Percentiles rank a stretch among this genome's conserved stretches.
These are phyloP conservation scores for Pythium brassicae DNA, from an alignment of 352 stramenopile species.

Conservation along the genomic window DNA sequence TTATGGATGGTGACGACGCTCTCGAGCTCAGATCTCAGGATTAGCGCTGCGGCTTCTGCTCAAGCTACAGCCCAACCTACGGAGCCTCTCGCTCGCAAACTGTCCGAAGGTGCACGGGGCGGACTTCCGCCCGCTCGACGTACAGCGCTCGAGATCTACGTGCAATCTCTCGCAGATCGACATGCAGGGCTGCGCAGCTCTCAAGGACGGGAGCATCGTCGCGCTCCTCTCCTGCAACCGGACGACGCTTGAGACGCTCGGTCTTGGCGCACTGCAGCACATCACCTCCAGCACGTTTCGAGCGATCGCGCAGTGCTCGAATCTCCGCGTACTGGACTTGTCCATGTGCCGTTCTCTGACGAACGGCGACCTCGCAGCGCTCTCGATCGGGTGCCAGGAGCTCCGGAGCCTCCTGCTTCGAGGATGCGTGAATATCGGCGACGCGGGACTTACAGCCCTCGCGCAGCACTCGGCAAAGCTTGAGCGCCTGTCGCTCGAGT, in stretches of 20 bases:
- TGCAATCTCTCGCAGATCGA: slow-evolving; percentile 33
- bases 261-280: slow-evolving; percentile 54
- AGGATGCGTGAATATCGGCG: slow-evolving; percentile 65
- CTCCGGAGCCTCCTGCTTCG: slow-evolving; percentile 51
- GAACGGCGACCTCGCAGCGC: slow-evolving; percentile 43
- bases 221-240: slow-evolving; percentile 49
- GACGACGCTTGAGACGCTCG: slow-evolving; percentile 41
- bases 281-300: slow-evolving; percentile 54
- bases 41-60: slow-evolving; percentile 52
- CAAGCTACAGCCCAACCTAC: slow-evolving; percentile 40
- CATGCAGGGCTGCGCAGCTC: slow-evolving; percentile 45
- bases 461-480: slow-evolving; percentile 33
- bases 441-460: slow-evolving; percentile 42
- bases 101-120: slow-evolving; percentile 52
- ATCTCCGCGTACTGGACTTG: slow-evolving; percentile 63
- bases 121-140: slow-evolving; percentile 30
- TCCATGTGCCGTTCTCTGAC: slow-evolving; percentile 68
- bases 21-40: slow-evolving; percentile 41
- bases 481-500: slow-evolving; percentile 73
- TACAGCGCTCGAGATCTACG: slow-evolving; percentile 6
- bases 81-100: slow-evolving; percentile 49
- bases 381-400: slow-evolving; percentile 34
- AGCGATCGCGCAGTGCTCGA: slow-evolving; percentile 43
- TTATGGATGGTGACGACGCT: neutral
- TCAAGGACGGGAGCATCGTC: slow-evolving; percentile 44